These are phyloP conservation scores for Syncephalastrum contaminatum DNA, from an alignment of 371 early-diverging fungal genomes.

Conservation along the genomic window DNA sequence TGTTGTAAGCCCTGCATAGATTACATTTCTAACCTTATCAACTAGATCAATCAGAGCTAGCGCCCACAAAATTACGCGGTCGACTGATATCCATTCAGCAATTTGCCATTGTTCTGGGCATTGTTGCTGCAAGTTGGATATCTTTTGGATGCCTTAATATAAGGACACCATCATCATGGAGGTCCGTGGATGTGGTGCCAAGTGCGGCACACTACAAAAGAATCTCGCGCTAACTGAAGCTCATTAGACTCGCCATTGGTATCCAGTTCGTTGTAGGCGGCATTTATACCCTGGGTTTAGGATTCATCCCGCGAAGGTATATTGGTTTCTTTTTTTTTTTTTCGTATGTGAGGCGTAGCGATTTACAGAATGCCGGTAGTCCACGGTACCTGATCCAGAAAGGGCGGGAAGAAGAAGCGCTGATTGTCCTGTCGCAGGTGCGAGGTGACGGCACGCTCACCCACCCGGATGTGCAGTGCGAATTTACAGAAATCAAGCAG, in stretches of 20 bases:
- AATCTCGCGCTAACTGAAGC: background rate
- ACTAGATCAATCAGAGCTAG: conserved; percentile 81
- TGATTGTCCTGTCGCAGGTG: conserved; percentile 47
- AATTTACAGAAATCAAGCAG: conserved; percentile 72
- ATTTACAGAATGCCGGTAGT: too few relatives aligned
- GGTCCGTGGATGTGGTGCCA: background rate
- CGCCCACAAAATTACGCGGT: conserved; percentile 86
- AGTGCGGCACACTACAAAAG: background rate
- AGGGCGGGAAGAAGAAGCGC: conserved; percentile 52
- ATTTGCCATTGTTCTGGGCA: conserved; percentile 77
- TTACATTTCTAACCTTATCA: background rate
- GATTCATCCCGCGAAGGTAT: conserved; percentile 36
- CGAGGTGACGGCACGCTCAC: conserved; percentile 41
- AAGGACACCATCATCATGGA: background rate
- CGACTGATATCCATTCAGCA: conserved; percentile 86
- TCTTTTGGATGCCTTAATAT: conserved; percentile 19
- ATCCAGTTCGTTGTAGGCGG: conserved; percentile 38
- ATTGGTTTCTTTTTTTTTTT: too few relatives aligned
- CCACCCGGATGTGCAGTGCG: conserved; percentile 42
- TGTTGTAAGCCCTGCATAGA: background rate
- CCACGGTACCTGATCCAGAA: conserved; percentile 67
- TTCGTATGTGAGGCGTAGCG: too few relatives aligned
- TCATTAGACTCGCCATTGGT: conserved; percentile 33
- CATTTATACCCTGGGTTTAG: conserved; percentile 24
- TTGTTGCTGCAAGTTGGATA: conserved; percentile 40